Conservation (phyloP, 2,329 filamentous ascomycete genomes). For the Arthroderma sp. region DNA sequence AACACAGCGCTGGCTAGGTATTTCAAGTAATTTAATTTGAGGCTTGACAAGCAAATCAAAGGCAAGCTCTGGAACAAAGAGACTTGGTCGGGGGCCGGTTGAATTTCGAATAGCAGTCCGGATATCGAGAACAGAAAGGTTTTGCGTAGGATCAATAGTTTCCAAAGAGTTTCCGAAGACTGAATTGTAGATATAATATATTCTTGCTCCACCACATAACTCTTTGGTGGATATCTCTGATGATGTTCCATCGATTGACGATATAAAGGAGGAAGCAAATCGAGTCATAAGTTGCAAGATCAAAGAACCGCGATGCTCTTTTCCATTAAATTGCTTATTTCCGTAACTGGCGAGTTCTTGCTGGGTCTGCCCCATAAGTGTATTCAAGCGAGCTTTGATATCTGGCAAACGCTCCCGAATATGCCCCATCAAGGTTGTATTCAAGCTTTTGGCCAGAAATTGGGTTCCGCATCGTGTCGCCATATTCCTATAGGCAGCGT, state of each 20-base stretch:
- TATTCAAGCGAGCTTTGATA: conserved; percentile 95
- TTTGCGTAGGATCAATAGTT: conserved; percentile 88
- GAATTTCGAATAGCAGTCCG: conserved; percentile 96
- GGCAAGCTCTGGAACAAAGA: conserved; percentile 94
- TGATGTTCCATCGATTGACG: conserved; percentile 95
- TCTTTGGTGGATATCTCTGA: conserved; percentile 98
- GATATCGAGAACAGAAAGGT: conserved; percentile 88
- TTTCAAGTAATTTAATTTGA: conserved; percentile 91
- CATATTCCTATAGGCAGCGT: conserved; percentile 95
- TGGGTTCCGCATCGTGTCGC: conserved; percentile 85
- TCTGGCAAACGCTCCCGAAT: conserved; percentile 92
- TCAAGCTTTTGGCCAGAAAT: conserved; percentile 85
- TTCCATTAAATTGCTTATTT: conserved; percentile 93
- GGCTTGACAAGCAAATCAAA: conserved; percentile 97
- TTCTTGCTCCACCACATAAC: conserved; percentile 82
- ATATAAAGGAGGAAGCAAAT: conserved; percentile 94
- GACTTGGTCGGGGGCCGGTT: conserved; percentile 82
- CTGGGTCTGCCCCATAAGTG: conserved; percentile 98
- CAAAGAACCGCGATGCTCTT: conserved; percentile 87
- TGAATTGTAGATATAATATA: conserved; percentile 99
- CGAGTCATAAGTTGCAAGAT: conserved; percentile 97
- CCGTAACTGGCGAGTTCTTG: conserved; percentile 97
- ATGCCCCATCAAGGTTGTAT: conserved; percentile 87
- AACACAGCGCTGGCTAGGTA: conserved; percentile 89
- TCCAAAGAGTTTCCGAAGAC: conserved; percentile 95